phyloP scores from a whole-genome alignment of 805 yeast genomes.

The Priceomyces castillae region DNA sequence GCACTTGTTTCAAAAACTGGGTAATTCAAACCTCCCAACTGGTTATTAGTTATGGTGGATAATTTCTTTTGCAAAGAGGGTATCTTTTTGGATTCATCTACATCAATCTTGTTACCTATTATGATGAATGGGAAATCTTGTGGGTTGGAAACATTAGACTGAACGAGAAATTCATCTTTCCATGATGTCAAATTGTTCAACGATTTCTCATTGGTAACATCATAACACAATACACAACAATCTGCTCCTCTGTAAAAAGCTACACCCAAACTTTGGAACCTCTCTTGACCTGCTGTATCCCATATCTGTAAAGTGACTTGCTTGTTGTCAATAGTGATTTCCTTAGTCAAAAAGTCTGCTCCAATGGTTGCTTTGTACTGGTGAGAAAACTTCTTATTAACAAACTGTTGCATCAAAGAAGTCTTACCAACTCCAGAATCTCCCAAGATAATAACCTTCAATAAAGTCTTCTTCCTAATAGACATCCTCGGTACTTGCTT shows the following conservation, averaged over 20 bases:
- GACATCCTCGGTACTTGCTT: constrained; percentile 35
- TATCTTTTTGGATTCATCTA: constrained; percentile 83
- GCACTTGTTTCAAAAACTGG: constrained; percentile 98
- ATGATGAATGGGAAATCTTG: constrained; percentile 95
- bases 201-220: constrained; percentile 91
- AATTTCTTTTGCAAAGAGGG: constrained; percentile 56
- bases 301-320: constrained; percentile 83
- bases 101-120: constrained; percentile 92
- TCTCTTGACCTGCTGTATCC: constrained; percentile 99
- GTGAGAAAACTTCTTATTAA: constrained; percentile 88
- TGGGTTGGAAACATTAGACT: constrained; percentile 90
- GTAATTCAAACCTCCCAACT: constrained; percentile 58
- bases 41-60: constrained; percentile 42
- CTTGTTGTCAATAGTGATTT: constrained; percentile 72
- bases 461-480: constrained; percentile 68
- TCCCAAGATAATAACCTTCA: constrained; percentile 89
- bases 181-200: constrained; percentile 86
- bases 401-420: constrained; percentile 95
- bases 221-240: constrained; percentile 94
- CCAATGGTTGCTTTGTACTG: constrained; percentile 98
- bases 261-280: constrained; percentile 94
- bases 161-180: constrained; percentile 94
- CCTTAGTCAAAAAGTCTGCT: constrained; percentile 94
- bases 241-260: constrained; percentile 98
- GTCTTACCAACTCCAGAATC: constrained; percentile 99